These are phyloP conservation scores for Apiotrichum akiyoshidainum DNA, from an alignment of 1,284 basidiomycete genomes.

Conservation along the genomic window DNA sequence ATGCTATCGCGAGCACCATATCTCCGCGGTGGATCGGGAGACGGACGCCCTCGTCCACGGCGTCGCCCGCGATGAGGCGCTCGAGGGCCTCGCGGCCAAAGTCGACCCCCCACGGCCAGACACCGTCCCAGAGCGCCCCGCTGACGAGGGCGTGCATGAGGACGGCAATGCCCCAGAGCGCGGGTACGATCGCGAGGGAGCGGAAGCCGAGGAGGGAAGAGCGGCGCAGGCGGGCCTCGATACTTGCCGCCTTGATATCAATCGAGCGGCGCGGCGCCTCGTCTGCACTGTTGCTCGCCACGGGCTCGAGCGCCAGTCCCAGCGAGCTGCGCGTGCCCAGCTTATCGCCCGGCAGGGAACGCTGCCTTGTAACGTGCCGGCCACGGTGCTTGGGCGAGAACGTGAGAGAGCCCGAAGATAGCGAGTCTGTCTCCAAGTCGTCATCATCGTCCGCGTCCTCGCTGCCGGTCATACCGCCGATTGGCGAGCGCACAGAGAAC, in stretches of 20 bases:
- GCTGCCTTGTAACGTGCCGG: conserved; percentile 3
- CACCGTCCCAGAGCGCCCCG: conserved; percentile 36
- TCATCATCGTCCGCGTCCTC: conserved; percentile 49
- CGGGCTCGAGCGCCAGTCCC: conserved; percentile 11
- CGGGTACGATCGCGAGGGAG: conserved; percentile 41
- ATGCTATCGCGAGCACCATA: conserved; percentile 40
- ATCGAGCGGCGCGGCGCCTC: conserved; percentile 6
- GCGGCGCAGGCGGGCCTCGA: conserved; percentile 31
- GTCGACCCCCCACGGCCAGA: conserved; percentile 48
- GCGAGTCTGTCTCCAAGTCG: conserved; percentile 31
- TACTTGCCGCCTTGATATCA: conserved; percentile 16
- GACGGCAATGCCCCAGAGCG: conserved; percentile 40
- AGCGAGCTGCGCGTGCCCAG: conserved; percentile 1
- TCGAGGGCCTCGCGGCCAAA: conserved; percentile 40
- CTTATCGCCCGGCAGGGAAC: conserved; percentile 5
- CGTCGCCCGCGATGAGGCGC: conserved; percentile 30
- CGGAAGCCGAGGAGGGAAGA: conserved; percentile 35
- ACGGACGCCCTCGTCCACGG: conserved; percentile 27
- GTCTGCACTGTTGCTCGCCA: conserved; percentile 10
- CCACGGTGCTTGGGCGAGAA: conserved; percentile 35
- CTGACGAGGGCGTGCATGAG: conserved; percentile 32
- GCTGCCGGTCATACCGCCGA: conserved; percentile 30
- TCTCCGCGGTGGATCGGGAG: conserved; percentile 31
- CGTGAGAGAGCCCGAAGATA: conserved; percentile 39
- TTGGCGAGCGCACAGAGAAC: conserved; percentile 14